Conservation (phyloP, 805 yeast genomes). For the Kuraishia capsulata region DNA sequence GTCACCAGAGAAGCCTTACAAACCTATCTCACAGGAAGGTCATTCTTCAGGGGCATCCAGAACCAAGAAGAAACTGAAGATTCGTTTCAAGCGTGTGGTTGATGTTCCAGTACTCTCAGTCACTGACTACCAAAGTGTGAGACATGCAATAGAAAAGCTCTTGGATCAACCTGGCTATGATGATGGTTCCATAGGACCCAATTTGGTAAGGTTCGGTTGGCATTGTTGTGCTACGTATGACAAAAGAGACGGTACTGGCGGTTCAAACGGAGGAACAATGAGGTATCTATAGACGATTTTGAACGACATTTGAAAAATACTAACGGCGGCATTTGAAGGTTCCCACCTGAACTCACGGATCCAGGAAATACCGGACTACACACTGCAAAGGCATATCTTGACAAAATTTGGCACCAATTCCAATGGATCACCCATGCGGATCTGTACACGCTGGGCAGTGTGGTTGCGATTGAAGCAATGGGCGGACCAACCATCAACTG, state of each 20-base stretch:
- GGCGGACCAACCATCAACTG: slow-evolving; percentile 74
- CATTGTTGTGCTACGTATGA: slow-evolving; percentile 82
- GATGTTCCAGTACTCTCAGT: background rate
- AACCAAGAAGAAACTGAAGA: background rate
- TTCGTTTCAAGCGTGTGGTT: background rate
- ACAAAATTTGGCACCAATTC: slow-evolving; percentile 44
- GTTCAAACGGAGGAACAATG: slow-evolving; percentile 69
- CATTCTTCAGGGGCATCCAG: background rate
- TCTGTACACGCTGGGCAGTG: slow-evolving; percentile 73
- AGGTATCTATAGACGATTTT: slow-evolving; percentile 14
- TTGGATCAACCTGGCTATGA: slow-evolving; percentile 38
- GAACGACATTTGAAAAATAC: background rate
- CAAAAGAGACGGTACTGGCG: slow-evolving; percentile 41
- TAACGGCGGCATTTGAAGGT: slow-evolving; percentile 16
- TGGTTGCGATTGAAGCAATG: slow-evolving; percentile 66
- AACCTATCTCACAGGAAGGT: background rate
- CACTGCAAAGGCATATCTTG: slow-evolving; percentile 46
- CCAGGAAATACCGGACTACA: slow-evolving; percentile 58
- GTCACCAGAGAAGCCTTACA: no score
- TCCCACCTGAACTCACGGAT: slow-evolving; percentile 44
- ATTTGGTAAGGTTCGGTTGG: slow-evolving; percentile 76
- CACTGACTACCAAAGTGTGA: slow-evolving; percentile 22
- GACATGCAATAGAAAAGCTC: slow-evolving; percentile 23
- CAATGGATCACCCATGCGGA: slow-evolving; percentile 77
- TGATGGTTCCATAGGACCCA: slow-evolving; percentile 69